Evolutionary conservation across 768 basidiomycete species (phyloP).

Genomic region (Bullera alba): DNA sequence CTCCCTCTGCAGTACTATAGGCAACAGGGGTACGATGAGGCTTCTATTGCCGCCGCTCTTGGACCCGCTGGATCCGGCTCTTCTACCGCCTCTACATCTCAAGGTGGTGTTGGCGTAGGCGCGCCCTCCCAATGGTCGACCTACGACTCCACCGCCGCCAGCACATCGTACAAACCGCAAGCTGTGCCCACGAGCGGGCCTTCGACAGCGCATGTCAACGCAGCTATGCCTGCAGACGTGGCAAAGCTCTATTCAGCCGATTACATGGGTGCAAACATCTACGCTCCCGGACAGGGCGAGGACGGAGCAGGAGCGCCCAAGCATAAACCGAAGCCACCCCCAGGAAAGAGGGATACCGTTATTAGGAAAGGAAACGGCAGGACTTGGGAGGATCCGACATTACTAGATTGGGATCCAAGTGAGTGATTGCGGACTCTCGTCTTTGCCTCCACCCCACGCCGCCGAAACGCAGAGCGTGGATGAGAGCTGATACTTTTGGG

Average conservation of each 20-base stretch:
- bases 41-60: constrained; percentile 17
- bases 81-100: constrained; percentile 1
- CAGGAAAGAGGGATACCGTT: constrained; percentile 75
- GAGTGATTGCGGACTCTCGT: constrained; percentile 42
- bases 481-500: constrained; percentile 1
- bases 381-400: constrained; percentile 96
- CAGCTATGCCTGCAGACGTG: constrained; percentile 7
- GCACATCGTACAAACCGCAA: background rate
- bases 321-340: constrained; percentile 1
- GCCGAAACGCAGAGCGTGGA: background rate
- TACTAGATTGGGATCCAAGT: constrained; percentile 97
- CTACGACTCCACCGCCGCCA: background rate
- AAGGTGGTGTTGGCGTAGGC: background rate
- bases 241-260: constrained; percentile 23
- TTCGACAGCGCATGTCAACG: background rate
- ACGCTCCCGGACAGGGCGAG: constrained; percentile 13
- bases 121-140: background rate
- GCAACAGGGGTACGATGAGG: constrained; percentile 39
- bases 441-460: background rate
- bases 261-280: constrained; percentile 4
- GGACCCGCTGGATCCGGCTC: constrained; percentile 7
- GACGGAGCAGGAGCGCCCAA: constrained; percentile 6
- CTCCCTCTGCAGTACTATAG: constrained; percentile 33
- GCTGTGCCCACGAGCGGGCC: background rate
- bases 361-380: constrained; percentile 91